phyloP scores from a whole-genome alignment of 1,284 basidiomycete genomes.

The Anthracocystis setariae region DNA sequence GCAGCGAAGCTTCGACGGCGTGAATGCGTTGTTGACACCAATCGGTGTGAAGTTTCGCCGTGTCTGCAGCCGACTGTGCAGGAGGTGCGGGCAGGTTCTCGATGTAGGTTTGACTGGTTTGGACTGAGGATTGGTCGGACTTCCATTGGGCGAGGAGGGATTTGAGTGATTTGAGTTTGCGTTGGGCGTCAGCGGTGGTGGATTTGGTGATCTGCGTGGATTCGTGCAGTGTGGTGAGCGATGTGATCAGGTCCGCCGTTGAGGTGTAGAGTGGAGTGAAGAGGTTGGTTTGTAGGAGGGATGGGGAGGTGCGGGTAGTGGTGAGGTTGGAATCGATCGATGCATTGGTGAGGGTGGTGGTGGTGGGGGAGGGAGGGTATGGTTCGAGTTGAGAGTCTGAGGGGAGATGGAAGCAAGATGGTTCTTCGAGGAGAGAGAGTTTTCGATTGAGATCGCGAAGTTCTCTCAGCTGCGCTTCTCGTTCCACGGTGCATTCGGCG shows the following conservation, averaged over 20 bases:
- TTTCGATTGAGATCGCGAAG: conserved; percentile 35
- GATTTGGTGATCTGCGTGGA: conserved; percentile 45
- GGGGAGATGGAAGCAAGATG: not conserved
- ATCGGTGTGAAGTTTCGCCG: conserved; percentile 19
- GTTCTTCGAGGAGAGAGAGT: not conserved
- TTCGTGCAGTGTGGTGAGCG: conserved; percentile 37
- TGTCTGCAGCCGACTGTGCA: not conserved
- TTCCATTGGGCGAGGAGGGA: conserved; percentile 34
- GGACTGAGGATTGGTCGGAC: conserved; percentile 33
- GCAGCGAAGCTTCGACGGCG: conserved; percentile 1
- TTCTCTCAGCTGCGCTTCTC: conserved; percentile 49
- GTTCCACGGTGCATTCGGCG: conserved; percentile 16
- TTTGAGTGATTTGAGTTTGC: conserved; percentile 34
- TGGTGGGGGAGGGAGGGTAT: too few relatives aligned
- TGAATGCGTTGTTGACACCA: conserved; percentile 20
- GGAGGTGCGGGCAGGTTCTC: not conserved
- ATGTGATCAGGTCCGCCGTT: conserved; percentile 16
- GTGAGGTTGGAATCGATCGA: conserved; percentile 10
- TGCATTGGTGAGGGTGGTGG: not conserved
- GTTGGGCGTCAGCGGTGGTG: conserved; percentile 30
- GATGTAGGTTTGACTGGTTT: conserved; percentile 33
- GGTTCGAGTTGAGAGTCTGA: too few relatives aligned
- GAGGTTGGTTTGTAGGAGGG: not conserved
- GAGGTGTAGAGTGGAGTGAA: conserved; percentile 26
- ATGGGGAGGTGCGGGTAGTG: not conserved